Conservation (phyloP, 257 asterid genomes). For the Oldenlandia corymbosa region DNA sequence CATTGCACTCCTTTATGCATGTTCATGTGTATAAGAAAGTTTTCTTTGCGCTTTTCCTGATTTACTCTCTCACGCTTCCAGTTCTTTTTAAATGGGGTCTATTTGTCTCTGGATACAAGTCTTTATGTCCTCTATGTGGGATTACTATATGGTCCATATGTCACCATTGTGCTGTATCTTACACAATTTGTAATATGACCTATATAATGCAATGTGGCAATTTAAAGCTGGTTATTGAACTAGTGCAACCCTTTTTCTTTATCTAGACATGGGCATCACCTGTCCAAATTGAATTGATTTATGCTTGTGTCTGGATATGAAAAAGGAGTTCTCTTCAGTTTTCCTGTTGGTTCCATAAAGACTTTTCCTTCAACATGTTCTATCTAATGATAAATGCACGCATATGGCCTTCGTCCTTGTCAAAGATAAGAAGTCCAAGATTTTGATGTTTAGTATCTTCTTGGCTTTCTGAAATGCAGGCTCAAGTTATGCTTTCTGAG, state of each 20-base stretch:
- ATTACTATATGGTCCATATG: no score
- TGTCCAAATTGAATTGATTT: neutral
- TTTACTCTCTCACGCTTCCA: no score
- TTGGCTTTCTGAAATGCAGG: slow-evolving; percentile 47
- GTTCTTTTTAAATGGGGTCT: no score
- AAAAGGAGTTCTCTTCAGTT: neutral
- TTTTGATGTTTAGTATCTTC: neutral
- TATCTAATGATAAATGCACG: neutral
- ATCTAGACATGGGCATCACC: no score
- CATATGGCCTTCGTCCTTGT: neutral
- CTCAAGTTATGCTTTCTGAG: slow-evolving; percentile 88
- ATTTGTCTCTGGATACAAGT: no score
- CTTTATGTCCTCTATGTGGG: no score
- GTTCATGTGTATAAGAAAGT: neutral
- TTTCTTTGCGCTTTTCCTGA: neutral
- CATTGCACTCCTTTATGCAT: neutral
- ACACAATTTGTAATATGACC: no score
- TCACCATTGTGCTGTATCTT: no score
- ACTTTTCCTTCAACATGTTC: neutral
- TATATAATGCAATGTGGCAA: no score
- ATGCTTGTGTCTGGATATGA: neutral
- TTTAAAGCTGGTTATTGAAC: no score
- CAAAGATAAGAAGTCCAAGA: neutral
- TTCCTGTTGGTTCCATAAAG: slow-evolving; percentile 17
- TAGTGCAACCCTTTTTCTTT: no score